A percentile compares a stretch with the other conserved stretches of the same genome.
phyloP scores from a whole-genome alignment of 2,329 filamentous ascomycete species.

The Fusarium humuli region DNA sequence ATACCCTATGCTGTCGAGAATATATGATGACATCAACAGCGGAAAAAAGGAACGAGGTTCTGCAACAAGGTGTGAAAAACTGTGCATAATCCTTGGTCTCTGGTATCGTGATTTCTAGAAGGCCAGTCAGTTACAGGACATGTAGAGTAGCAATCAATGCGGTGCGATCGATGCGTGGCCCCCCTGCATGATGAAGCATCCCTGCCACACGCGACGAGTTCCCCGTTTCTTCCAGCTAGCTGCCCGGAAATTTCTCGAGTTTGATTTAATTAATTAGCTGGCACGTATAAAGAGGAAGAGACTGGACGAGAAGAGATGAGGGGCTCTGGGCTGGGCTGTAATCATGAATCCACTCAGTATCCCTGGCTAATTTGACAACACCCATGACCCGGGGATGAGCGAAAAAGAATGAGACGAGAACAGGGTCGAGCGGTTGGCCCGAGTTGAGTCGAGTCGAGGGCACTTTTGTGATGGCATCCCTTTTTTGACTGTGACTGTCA shows the following conservation, averaged over 20 bases:
- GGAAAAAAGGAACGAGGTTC: conserved; percentile 2
- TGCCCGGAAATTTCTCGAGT: conserved; percentile 28
- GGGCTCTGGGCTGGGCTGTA: neutral
- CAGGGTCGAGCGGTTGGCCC: conserved; percentile 16
- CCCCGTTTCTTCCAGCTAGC: conserved; percentile 4
- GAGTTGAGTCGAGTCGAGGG: conserved; percentile 15
- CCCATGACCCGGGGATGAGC: conserved; percentile 34
- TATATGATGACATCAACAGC: neutral
- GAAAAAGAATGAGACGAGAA: conserved; percentile 28
- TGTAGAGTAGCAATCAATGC: conserved; percentile 15
- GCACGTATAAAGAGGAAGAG: neutral
- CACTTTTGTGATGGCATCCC: conserved; percentile 2
- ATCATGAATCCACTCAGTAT: conserved; percentile 19
- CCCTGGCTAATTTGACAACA: conserved; percentile 37
- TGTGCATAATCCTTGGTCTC: conserved; percentile 6
- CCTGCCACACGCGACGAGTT: conserved; percentile 22
- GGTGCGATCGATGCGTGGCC: conserved; percentile 31
- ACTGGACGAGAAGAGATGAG: neutral
- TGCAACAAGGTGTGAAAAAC: neutral
- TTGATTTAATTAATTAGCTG: conserved; percentile 20
- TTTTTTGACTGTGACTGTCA: conserved; percentile 4
- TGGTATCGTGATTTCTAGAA: conserved; percentile 15
- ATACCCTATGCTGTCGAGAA: neutral
- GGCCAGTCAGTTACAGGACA: conserved; percentile 5
- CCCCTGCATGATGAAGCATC: conserved; percentile 34